A percentile compares a stretch with the other conserved stretches of the same genome.
Conservation (phyloP, 495 filamentous ascomycete species). For the Choiromyces venosus region DNA sequence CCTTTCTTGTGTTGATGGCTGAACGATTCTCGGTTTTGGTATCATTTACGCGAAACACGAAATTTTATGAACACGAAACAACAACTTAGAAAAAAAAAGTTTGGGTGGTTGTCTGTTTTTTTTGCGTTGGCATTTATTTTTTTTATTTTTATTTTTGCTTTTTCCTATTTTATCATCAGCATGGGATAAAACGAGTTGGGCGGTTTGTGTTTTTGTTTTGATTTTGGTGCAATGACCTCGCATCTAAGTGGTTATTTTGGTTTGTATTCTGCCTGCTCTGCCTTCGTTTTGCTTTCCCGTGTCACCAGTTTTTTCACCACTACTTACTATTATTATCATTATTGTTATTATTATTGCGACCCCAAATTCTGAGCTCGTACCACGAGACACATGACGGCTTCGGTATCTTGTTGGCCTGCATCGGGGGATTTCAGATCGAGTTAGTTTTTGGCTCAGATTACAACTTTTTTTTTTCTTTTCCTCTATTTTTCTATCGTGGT, state of each 20-base stretch:
- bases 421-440: slow-evolving; percentile 27
- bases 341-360: slow-evolving; percentile 1
- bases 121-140: slow-evolving; percentile 2
- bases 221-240: background rate
- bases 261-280: background rate
- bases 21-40: background rate
- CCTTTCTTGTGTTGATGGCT: slow-evolving; percentile 29
- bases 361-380: background rate
- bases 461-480: slow-evolving; percentile 18
- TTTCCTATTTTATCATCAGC: slow-evolving; percentile 8
- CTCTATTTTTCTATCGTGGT: slow-evolving; percentile 20
- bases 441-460: slow-evolving; percentile 33
- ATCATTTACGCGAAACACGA: background rate
- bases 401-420: slow-evolving; percentile 1
- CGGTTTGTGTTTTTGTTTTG: slow-evolving; percentile 5
- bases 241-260: slow-evolving; percentile 3
- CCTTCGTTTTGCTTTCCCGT: background rate
- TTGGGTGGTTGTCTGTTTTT: slow-evolving; percentile 4
- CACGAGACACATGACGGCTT: background rate
- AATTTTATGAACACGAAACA: slow-evolving; percentile 6
- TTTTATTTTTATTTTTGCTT: slow-evolving; percentile 12
- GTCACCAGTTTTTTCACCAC: background rate
- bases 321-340: background rate
- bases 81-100: slow-evolving; percentile 1
- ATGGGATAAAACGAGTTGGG: slow-evolving; percentile 12